phyloP scores from a whole-genome alignment of 805 yeast genomes.

The Kodamaea lidongshanica region DNA sequence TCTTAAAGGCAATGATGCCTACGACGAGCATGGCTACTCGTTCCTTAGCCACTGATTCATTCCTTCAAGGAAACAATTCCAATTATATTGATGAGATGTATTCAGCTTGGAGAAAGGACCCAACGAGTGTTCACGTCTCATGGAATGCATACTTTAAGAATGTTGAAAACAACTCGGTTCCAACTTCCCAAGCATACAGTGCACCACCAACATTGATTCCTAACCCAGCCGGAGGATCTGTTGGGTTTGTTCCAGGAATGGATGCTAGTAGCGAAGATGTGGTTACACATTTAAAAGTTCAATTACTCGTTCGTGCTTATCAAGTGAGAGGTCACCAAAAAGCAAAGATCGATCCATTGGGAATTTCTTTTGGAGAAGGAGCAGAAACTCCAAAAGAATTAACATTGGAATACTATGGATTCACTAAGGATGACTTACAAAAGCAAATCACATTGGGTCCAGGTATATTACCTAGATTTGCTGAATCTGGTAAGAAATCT shows the following conservation, averaged over 20 bases:
- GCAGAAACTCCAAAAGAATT: constrained; percentile 71
- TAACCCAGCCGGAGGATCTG: constrained; percentile 69
- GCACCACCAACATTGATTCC: constrained; percentile 93
- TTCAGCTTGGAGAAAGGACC: constrained; percentile 88
- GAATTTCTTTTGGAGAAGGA: constrained; percentile 76
- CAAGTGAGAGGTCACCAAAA: constrained; percentile 98
- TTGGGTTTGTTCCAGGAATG: constrained; percentile 50
- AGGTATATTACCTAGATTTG: constrained; percentile 92
- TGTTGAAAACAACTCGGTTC: constrained; percentile 62
- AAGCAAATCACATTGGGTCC: constrained; percentile 89
- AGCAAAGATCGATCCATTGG: constrained; percentile 94
- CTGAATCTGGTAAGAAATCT: constrained; percentile 53
- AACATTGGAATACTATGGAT: constrained; percentile 87
- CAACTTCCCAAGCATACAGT: constrained; percentile 69
- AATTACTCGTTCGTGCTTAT: constrained; percentile 93
- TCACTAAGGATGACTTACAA: constrained; percentile 78
- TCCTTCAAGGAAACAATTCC: constrained; percentile 78
- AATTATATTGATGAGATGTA: constrained; percentile 97
- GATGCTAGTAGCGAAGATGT: constrained; percentile 54
- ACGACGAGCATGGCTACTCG: constrained; percentile 4
- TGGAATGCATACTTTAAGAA: constrained; percentile 97
- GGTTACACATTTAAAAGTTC: constrained; percentile 86
- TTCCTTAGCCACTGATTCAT: constrained; percentile 53
- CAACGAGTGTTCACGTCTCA: constrained; percentile 83
- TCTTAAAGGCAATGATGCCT: constrained; percentile 19